Conservation (phyloP, 163 green algal species). For the Scenedesmus sp. region DNA sequence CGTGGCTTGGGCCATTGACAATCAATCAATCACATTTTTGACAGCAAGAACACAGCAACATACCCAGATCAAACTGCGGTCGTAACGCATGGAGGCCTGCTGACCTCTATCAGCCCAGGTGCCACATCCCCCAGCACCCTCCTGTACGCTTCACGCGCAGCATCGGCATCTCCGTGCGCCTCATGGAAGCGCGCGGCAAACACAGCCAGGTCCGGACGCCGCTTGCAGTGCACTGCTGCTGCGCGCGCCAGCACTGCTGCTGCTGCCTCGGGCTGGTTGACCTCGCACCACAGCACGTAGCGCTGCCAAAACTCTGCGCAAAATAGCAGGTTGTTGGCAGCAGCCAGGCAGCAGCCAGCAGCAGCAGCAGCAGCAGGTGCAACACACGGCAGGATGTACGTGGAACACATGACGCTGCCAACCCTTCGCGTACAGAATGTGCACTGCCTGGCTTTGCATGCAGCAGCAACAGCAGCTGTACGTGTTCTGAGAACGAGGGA, state of each 20-base stretch:
- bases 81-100: too few relatives aligned
- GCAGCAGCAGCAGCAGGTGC: not conserved
- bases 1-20: too few relatives aligned
- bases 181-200: constrained; percentile 84
- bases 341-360: too few relatives aligned
- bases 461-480: too few relatives aligned
- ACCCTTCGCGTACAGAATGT: not conserved
- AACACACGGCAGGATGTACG: constrained; percentile 38
- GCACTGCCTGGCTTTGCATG: not conserved
- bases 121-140: constrained; percentile 67
- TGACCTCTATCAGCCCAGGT: constrained; percentile 71
- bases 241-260: constrained; percentile 70
- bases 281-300: constrained; percentile 83
- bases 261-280: constrained; percentile 49
- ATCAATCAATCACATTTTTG: too few relatives aligned
- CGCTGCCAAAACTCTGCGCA: constrained; percentile 86
- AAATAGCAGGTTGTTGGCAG: too few relatives aligned
- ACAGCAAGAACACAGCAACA: too few relatives aligned
- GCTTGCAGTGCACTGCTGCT: constrained; percentile 77
- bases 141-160: constrained; percentile 61
- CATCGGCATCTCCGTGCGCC: constrained; percentile 65
- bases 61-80: too few relatives aligned
- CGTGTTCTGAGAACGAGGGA: too few relatives aligned
- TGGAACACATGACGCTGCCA: too few relatives aligned
- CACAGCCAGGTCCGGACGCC: constrained; percentile 74